These are phyloP conservation scores for Saccharomycopsis javanensis DNA, from an alignment of 805 yeast genomes.

Conservation along the genomic window DNA sequence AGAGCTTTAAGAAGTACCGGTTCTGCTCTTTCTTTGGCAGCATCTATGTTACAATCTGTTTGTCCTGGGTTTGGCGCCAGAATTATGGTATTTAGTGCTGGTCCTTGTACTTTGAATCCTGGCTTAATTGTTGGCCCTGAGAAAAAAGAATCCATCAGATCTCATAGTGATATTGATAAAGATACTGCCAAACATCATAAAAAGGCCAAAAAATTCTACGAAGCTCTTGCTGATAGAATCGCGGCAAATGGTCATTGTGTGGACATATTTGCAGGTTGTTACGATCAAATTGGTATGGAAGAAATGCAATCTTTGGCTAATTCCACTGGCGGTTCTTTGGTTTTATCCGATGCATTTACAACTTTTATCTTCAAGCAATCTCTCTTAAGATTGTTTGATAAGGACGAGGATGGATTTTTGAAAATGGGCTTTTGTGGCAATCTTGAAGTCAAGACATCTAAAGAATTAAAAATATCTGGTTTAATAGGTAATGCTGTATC, in stretches of 20 bases:
- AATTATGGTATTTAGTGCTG: conserved; percentile 83
- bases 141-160: conserved; percentile 91
- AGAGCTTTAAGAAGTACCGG: conserved; percentile 92
- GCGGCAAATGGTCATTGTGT: conserved; percentile 69
- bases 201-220: conserved; percentile 77
- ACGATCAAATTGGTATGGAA: conserved; percentile 89
- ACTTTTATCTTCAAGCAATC: conserved; percentile 92
- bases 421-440: conserved; percentile 86
- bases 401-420: conserved; percentile 80
- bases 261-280: conserved; percentile 90
- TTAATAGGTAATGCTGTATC: conserved; percentile 89
- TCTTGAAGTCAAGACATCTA: conserved; percentile 77
- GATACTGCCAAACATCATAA: conserved; percentile 82
- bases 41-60: conserved; percentile 69
- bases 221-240: conserved; percentile 59
- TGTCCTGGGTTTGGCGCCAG: conserved; percentile 84
- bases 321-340: conserved; percentile 81
- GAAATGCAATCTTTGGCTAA: conserved; percentile 86
- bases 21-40: conserved; percentile 79
- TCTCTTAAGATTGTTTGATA: conserved; percentile 74
- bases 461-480: conserved; percentile 84
- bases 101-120: conserved; percentile 91
- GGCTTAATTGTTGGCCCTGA: conserved; percentile 90
- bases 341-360: conserved; percentile 86
- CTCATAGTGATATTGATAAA: conserved; percentile 92